Evolutionary conservation across 805 yeast species (phyloP).

Genomic region (Millerozyma acaciae): DNA sequence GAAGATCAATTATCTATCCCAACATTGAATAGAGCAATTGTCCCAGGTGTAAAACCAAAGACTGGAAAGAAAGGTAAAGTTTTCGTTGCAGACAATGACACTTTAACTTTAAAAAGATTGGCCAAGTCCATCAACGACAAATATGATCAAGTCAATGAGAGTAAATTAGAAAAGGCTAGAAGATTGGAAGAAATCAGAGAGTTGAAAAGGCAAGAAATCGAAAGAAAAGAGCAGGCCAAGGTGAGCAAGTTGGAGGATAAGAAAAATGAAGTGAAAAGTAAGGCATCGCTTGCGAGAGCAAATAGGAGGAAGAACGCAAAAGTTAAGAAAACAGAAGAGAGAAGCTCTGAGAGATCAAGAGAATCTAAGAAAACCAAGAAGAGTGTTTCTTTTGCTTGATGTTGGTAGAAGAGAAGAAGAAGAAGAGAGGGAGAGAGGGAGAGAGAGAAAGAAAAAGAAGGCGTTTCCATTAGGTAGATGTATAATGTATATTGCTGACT

Average conservation of each 20-base stretch:
- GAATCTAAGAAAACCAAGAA: slow-evolving; percentile 22
- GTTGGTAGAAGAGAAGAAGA: too few species aligned
- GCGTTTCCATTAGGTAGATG: too few species aligned
- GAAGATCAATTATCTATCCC: slow-evolving; percentile 84
- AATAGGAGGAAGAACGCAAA: slow-evolving; percentile 60
- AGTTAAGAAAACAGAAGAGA: slow-evolving; percentile 25
- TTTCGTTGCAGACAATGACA: slow-evolving; percentile 68
- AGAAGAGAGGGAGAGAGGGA: too few species aligned
- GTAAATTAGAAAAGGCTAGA: slow-evolving; percentile 85
- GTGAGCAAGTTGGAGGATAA: slow-evolving; percentile 66
- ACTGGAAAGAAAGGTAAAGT: slow-evolving; percentile 87
- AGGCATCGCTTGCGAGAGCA: slow-evolving; percentile 66
- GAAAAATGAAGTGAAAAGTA: slow-evolving; percentile 70
- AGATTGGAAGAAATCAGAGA: slow-evolving; percentile 89
- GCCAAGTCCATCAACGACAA: slow-evolving; percentile 80
- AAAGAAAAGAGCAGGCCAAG: slow-evolving; percentile 73
- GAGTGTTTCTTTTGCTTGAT: slow-evolving; percentile 39
- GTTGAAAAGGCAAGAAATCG: slow-evolving; percentile 80
- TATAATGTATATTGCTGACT: too few species aligned
- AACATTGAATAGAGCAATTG: slow-evolving; percentile 71
- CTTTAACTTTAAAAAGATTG: slow-evolving; percentile 58
- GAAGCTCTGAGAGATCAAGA: slow-evolving; percentile 10
- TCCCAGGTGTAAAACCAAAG: slow-evolving; percentile 75
- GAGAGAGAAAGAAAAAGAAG: too few species aligned
- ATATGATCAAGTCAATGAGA: slow-evolving; percentile 72